Evolutionary conservation across 495 filamentous ascomycete genomes (phyloP), one percentile per base, ranked within the genome.

Genomic region (Podospora anserina): DNA sequence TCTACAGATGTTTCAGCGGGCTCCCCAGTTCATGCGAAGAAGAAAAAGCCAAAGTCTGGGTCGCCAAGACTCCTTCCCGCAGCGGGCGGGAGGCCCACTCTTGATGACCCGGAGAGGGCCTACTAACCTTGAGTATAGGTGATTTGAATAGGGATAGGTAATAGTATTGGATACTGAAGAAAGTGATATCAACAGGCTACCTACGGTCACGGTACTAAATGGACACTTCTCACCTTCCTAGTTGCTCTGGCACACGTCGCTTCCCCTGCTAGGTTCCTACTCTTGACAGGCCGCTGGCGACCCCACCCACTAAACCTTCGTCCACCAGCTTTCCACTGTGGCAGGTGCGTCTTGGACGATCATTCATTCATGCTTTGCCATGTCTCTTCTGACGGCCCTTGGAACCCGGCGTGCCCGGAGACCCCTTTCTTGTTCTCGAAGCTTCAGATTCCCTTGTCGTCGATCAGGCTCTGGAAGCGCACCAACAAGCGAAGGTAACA

Each of bases 51-150:
- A 18, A 26, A 58, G 11, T 26, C 23, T 19, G 55, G 23, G 7
- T 19, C 5, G 55, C 55, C 55, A 58, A 58, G 55, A 19, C 55
- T 58, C 55, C 55, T 58, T 58, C 55, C 39, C 39, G 55, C 55
- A 23, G 11, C 55, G n/a, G 23, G 55, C n/a, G n/a, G 55, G 55
- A 58, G 39, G 39, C 13, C 39, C 39, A 58, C 23, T 58, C n/a
- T 15, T 15, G 23, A 58, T 18, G n/a, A 58, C 30, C 30, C 30
- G 30, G 23, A 58, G 18, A 23, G n/a, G 23, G 23, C 23, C 55
- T 58, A n/a, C 54, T 2, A 23, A 23, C 23, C 23, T 23, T 23
- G 23, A 23, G 23, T 23, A 23, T 23, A 23, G 23, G 23, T 23
- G 23, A 23, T 23, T 23, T 23, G 23, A 2, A 23, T 23, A 23